phyloP scores from a whole-genome alignment of 495 filamentous ascomycete species.

The Aspergillus leporis region DNA sequence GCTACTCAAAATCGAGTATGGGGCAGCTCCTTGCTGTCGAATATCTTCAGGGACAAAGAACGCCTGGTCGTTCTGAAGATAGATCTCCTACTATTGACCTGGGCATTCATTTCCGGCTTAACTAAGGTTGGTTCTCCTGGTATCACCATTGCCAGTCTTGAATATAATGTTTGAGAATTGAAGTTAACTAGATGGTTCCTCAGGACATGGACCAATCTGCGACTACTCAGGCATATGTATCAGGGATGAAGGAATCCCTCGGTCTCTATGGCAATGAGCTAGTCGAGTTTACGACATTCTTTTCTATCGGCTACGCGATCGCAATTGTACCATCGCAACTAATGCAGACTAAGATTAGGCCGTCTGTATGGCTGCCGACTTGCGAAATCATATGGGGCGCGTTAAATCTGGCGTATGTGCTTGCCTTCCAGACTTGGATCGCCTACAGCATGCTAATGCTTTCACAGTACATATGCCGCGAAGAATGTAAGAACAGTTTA shows the following conservation, averaged over 20 bases:
- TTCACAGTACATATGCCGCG: slow-evolving; percentile 9
- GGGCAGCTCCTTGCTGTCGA: not conserved
- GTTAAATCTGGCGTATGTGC: slow-evolving; percentile 13
- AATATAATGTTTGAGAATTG: not conserved
- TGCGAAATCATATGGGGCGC: slow-evolving; percentile 47
- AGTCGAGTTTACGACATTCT: slow-evolving; percentile 42
- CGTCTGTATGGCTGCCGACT: slow-evolving; percentile 53
- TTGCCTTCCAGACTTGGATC: not conserved
- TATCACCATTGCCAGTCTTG: not conserved
- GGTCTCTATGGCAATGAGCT: slow-evolving; percentile 49
- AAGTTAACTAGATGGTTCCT: not conserved
- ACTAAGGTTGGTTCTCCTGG: slow-evolving; percentile 4
- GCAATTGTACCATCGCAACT: slow-evolving; percentile 57
- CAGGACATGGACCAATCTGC: slow-evolving; percentile 21
- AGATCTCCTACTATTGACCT: not conserved
- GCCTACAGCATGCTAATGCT: not conserved
- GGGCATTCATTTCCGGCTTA: slow-evolving; percentile 11
- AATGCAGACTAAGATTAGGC: slow-evolving; percentile 49
- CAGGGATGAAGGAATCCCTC: slow-evolving; percentile 58
- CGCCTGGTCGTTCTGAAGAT: slow-evolving; percentile 3
- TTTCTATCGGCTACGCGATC: slow-evolving; percentile 57
- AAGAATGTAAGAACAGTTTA: slow-evolving; percentile 22
- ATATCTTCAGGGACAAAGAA: not conserved
- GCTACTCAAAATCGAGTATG: not conserved
- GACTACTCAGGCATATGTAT: slow-evolving; percentile 46